A percentile compares a stretch with the other conserved stretches of the same genome.
Evolutionary conservation across 179 eudicot species (phyloP).

Genomic region (Spinacia oleracea): DNA sequence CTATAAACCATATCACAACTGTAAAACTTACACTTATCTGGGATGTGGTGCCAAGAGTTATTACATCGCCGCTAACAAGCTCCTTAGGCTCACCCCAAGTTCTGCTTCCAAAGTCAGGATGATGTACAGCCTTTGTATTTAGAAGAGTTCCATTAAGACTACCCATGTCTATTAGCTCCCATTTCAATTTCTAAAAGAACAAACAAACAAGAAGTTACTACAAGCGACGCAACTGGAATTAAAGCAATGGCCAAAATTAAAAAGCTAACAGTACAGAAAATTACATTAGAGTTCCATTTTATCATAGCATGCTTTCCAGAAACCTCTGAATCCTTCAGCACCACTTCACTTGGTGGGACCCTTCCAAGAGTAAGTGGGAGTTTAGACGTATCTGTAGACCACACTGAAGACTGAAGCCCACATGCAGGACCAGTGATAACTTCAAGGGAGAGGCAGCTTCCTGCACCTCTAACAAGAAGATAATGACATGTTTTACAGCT

Average conservation of each 20-base stretch:
- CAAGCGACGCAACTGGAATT: neutral
- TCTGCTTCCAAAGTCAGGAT: conserved; percentile 76
- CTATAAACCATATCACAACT: neutral
- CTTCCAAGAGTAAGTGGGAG: conserved; percentile 97
- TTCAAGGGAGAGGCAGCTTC: conserved; percentile 84
- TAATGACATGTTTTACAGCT: conserved; percentile 58
- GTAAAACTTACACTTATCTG: conserved; percentile 61
- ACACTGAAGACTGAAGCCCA: conserved; percentile 59
- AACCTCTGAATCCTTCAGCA: conserved; percentile 83
- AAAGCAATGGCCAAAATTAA: neutral
- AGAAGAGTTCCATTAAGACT: conserved; percentile 94
- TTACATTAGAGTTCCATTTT: conserved; percentile 84
- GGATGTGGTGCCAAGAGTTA: conserved; percentile 91
- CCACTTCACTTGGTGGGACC: conserved; percentile 75
- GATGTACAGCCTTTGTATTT: conserved; percentile 66
- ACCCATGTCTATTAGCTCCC: conserved; percentile 99
- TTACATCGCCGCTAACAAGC: conserved; percentile 73
- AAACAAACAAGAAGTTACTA: neutral
- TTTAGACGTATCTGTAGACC: conserved; percentile 61
- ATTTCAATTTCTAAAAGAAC: conserved; percentile 66
- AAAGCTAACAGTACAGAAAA: neutral
- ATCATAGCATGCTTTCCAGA: conserved; percentile 97
- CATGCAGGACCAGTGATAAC: conserved; percentile 81
- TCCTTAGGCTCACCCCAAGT: conserved; percentile 88
- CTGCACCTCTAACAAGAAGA: conserved; percentile 88